Conservation (phyloP, 768 basidiomycete species). For the Amanita subjunquillea region DNA sequence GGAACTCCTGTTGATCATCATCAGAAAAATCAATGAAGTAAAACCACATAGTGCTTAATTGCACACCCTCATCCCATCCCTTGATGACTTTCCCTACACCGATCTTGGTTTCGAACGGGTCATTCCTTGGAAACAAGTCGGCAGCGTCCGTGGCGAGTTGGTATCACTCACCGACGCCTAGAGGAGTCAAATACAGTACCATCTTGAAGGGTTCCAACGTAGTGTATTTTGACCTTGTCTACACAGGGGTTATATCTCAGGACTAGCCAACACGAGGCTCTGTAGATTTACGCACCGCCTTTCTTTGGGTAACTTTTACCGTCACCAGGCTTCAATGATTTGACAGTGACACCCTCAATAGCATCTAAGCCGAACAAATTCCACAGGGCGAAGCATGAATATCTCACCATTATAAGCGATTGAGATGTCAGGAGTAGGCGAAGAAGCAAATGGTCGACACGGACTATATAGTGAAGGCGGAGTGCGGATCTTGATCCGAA, state of each 20-base stretch:
- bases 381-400: conserved; percentile 11
- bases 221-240: conserved; percentile 74
- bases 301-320: conserved; percentile 50
- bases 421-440: conserved; percentile 7
- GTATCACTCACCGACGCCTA: conserved; percentile 47
- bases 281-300: conserved; percentile 45
- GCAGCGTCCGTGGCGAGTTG: neutral
- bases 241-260: conserved; percentile 11
- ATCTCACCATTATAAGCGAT: conserved; percentile 22
- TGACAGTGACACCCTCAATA: conserved; percentile 60
- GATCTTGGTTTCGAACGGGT: conserved; percentile 60
- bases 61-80: conserved; percentile 84
- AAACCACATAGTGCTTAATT: neutral
- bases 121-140: conserved; percentile 25
- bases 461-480: conserved; percentile 43
- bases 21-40: conserved; percentile 12
- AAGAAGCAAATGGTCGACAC: conserved; percentile 15
- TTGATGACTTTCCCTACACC: conserved; percentile 78
- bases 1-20: conserved; percentile 47
- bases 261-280: conserved; percentile 7
- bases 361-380: conserved; percentile 8
- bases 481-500: conserved; percentile 74
- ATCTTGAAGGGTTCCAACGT: conserved; percentile 59
- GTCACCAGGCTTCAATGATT: conserved; percentile 51
- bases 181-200: conserved; percentile 70